phyloP scores from a whole-genome alignment of 2,329 filamentous ascomycete genomes.

The Emergomyces orientalis region DNA sequence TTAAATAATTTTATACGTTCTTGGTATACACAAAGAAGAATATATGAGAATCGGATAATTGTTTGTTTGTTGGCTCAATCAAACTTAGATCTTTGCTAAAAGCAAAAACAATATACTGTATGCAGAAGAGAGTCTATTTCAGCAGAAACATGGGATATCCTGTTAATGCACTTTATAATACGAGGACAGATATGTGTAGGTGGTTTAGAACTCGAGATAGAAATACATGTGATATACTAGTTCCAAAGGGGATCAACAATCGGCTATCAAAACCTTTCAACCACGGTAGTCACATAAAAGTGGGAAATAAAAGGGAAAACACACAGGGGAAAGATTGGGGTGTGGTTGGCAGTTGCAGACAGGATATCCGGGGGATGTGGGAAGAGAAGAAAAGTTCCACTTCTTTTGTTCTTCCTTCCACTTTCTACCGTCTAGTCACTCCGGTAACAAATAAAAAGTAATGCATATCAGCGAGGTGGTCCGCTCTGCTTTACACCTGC shows the following conservation, averaged over 20 bases:
- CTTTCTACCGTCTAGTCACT: not conserved
- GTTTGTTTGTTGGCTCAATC: not conserved
- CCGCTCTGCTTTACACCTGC: not conserved
- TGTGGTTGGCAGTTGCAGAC: not conserved
- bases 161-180: not conserved
- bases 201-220: not conserved
- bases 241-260: not conserved
- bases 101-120: too few species aligned
- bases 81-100: not conserved
- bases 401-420: not conserved
- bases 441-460: not conserved
- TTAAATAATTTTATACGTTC: too few species aligned
- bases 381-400: not conserved
- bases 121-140: too few species aligned
- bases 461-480: not conserved
- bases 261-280: not conserved
- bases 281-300: not conserved
- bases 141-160: not conserved
- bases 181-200: not conserved
- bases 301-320: too few species aligned
- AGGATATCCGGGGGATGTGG: not conserved
- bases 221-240: conserved; percentile 7
- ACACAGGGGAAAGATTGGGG: not conserved
- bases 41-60: too few species aligned
- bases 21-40: too few species aligned